phyloP scores from a whole-genome alignment of 371 early-diverging fungal genomes.

The Mortierella polycephala region DNA sequence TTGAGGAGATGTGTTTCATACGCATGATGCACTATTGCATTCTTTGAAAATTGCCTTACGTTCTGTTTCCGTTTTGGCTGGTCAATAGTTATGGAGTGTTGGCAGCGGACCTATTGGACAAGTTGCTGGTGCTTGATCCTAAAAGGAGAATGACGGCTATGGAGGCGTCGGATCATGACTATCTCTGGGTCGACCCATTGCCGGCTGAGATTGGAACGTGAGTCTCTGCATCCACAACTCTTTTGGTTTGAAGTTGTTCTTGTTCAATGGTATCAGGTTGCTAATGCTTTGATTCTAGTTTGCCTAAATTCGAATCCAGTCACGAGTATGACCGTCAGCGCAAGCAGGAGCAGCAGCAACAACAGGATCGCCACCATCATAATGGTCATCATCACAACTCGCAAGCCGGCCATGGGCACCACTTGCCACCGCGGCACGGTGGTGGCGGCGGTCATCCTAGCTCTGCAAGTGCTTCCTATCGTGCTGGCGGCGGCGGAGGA shows the following conservation, averaged over 20 bases:
- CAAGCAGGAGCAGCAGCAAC: conserved; percentile 26
- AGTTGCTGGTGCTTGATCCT: conserved; percentile 82
- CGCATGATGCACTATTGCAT: no score
- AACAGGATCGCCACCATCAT: conserved; percentile 32
- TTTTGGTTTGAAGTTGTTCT: no score
- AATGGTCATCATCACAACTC: conserved; percentile 17
- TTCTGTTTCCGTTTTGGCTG: no score
- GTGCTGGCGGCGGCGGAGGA: conserved; percentile 12
- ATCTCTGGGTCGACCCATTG: conserved; percentile 68
- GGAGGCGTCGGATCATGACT: conserved; percentile 81
- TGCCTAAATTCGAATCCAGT: conserved; percentile 70
- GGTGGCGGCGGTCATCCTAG: conserved; percentile 5
- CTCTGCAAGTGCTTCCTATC: conserved; percentile 14
- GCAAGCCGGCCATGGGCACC: conserved; percentile 27
- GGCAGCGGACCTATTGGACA: conserved; percentile 80
- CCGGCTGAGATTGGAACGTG: conserved; percentile 71
- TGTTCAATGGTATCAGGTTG: background rate
- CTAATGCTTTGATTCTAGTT: conserved; percentile 36
- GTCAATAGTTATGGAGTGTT: conserved; percentile 55
- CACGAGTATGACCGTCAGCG: conserved; percentile 65
- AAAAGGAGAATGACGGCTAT: conserved; percentile 76
- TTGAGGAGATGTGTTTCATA: no score
- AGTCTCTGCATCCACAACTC: conserved; percentile 16
- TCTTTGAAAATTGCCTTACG: background rate
- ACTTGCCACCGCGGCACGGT: conserved; percentile 15